Conservation (phyloP, 768 basidiomycete genomes). For the Russula earlei region DNA sequence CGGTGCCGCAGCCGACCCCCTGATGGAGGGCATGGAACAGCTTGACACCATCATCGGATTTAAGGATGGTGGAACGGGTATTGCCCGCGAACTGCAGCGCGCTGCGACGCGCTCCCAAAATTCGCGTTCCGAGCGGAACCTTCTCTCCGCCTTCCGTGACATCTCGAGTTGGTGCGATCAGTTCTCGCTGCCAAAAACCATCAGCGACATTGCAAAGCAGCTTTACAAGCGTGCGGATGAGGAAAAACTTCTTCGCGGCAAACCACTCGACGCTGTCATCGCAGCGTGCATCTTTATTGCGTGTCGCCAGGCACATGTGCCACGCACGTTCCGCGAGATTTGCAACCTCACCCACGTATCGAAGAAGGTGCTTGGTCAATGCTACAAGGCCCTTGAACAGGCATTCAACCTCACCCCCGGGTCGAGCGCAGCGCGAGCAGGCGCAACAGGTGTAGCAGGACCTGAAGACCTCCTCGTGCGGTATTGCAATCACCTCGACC, state of each 20-base stretch:
- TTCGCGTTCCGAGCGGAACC: constrained; percentile 75
- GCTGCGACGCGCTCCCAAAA: constrained; percentile 76
- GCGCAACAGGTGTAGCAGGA: constrained; percentile 38
- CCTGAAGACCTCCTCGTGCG: constrained; percentile 86
- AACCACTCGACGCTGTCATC: constrained; percentile 86
- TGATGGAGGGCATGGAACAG: constrained; percentile 91
- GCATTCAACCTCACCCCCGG: constrained; percentile 85
- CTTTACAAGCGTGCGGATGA: constrained; percentile 96
- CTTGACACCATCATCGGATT: constrained; percentile 93
- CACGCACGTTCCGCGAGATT: constrained; percentile 92
- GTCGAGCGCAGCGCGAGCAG: constrained; percentile 41
- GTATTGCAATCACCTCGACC: constrained; percentile 86
- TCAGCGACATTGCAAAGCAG: constrained; percentile 94
- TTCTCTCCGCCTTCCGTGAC: constrained; percentile 82
- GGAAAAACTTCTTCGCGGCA: constrained; percentile 85
- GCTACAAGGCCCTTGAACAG: constrained; percentile 80
- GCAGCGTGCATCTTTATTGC: constrained; percentile 98
- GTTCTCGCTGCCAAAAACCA: constrained; percentile 87
- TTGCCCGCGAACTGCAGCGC: constrained; percentile 86
- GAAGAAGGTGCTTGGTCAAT: constrained; percentile 93
- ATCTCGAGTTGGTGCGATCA: constrained; percentile 93
- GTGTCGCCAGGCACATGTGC: constrained; percentile 91
- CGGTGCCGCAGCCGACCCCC: constrained; percentile 87
- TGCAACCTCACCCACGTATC: constrained; percentile 88
- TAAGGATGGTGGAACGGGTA: constrained; percentile 88